Base-by-base conservation (phyloP, 2,329 filamentous ascomycete species). In the Aspergillus quadrilineatus region DNA sequence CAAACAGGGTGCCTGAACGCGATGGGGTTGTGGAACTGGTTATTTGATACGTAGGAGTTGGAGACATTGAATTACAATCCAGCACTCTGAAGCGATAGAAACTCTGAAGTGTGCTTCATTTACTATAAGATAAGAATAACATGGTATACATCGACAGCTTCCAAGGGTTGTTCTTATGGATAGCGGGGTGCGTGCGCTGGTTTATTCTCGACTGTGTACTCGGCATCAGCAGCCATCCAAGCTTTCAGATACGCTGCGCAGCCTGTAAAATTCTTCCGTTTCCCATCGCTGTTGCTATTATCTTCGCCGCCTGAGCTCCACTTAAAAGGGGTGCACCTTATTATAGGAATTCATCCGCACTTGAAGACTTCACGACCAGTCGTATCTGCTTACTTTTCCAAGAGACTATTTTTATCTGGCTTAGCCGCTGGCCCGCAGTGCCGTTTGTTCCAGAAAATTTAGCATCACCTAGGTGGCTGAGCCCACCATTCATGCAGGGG, bases 331-430 rank as follows among this genome's bases (percentile, higher is more conserved):
- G 34, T 37, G 34, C 7, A 5, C 14, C 43, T 46, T 47, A 34
- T 47, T 34, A 50, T 50, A 50, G 48, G 42, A 50, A 41, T 12
- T 26, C 36, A 28, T 17, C 32, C 30, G 10, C 15, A 4, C 29
- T 15, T 15, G 6, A 34, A 34, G 32, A 36, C 32, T 15, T 30
- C 10, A 8, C 36, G 46, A 46, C 47, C 47, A 45, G 29, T 50
- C 30, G n/a, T 15, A 29, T 51, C 43, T 17, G 37, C 47, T 50
- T 34, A 32, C 30, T 7, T 17, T 45, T 43, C 49, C 17, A 26
- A 30, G 26, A 17, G 14, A 8, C 50, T 53, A 53, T 53, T 53
- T 53, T 53, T 53, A 53, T 45, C 50, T 32, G 37, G 48, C n/a
- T 51, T 52, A 36, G 49, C 28, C 49, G 49, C 49, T 36, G 29